phyloP scores from a whole-genome alignment of 2,329 filamentous ascomycete genomes.

The Calonectria honghensis region DNA sequence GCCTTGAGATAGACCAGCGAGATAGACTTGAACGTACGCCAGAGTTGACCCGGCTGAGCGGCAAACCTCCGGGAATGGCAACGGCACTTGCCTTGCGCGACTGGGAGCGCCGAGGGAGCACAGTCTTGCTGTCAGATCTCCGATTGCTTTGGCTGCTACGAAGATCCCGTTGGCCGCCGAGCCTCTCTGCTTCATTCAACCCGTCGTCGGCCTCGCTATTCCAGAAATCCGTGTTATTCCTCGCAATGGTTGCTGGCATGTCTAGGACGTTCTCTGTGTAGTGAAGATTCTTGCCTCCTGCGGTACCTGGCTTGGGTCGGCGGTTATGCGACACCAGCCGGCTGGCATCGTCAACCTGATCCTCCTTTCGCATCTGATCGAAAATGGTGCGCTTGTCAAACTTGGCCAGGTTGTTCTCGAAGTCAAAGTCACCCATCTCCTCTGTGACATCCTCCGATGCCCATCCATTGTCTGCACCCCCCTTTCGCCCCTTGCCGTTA shows the following conservation, averaged over 20 bases:
- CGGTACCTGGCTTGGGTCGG: conserved; percentile 79
- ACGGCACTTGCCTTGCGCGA: conserved; percentile 73
- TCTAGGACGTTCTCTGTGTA: conserved; percentile 94
- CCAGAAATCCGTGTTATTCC: conserved; percentile 76
- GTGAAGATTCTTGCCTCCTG: conserved; percentile 92
- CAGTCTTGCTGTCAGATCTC: conserved; percentile 72
- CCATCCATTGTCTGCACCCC: conserved; percentile 84
- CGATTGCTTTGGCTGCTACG: conserved; percentile 71
- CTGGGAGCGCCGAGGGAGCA: conserved; percentile 69
- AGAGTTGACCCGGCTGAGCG: conserved; percentile 70
- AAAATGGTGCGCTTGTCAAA: conserved; percentile 97
- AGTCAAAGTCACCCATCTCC: conserved; percentile 96
- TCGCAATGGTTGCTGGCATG: conserved; percentile 64
- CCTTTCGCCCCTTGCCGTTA: conserved; percentile 67
- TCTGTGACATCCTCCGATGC: conserved; percentile 97
- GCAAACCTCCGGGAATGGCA: conserved; percentile 60
- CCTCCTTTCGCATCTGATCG: conserved; percentile 91
- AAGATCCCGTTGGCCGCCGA: conserved; percentile 70
- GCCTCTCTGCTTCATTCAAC: conserved; percentile 66
- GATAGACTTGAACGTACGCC: conserved; percentile 61
- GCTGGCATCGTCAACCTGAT: conserved; percentile 90
- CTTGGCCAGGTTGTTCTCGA: conserved; percentile 90
- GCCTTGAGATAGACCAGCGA: conserved; percentile 56
- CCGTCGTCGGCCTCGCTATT: conserved; percentile 84
- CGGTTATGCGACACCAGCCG: conserved; percentile 95